A percentile compares a stretch with the other conserved stretches of the same genome.
Conservation (phyloP, 139 green algal genomes). For the Coccomyxa sp. region DNA sequence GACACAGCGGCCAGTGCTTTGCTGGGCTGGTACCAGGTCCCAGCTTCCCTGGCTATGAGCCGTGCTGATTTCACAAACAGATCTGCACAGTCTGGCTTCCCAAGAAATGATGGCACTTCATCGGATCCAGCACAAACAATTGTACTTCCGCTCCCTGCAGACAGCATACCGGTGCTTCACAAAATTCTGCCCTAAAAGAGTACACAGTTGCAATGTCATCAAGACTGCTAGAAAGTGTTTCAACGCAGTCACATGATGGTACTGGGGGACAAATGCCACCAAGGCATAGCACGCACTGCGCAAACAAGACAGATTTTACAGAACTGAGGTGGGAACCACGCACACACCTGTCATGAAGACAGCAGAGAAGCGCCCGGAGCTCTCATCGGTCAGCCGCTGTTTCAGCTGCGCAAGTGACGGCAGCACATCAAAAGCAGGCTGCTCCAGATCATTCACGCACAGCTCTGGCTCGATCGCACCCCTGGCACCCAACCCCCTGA, state of each 20-base stretch:
- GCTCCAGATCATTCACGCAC: conserved; percentile 90
- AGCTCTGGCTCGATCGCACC: conserved; percentile 24
- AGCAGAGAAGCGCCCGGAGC: conserved; percentile 42
- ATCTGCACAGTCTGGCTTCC: conserved; percentile 39
- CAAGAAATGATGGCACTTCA: conserved; percentile 52
- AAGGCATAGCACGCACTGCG: too few species aligned
- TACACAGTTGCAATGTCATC: too few species aligned
- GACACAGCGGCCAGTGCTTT: background rate
- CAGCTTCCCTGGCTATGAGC: conserved; percentile 60
- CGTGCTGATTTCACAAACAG: conserved; percentile 78
- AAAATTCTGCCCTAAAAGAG: too few species aligned
- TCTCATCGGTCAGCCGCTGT: conserved; percentile 48
- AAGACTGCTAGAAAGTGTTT: too few species aligned
- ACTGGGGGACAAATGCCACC: too few species aligned
- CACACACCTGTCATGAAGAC: conserved; percentile 92
- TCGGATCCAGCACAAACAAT: conserved; percentile 81
- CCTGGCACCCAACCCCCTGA: conserved; percentile 36
- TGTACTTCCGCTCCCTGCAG: conserved; percentile 75
- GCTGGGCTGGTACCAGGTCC: conserved; percentile 61
- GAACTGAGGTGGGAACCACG: too few species aligned
- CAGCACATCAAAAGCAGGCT: conserved; percentile 88
- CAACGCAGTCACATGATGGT: too few species aligned
- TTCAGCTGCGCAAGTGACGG: conserved; percentile 82
- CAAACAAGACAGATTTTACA: too few species aligned
- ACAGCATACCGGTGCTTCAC: background rate